Evolutionary conservation across 2,329 filamentous ascomycete species (phyloP).

Genomic region (Fusarium mexicanum): DNA sequence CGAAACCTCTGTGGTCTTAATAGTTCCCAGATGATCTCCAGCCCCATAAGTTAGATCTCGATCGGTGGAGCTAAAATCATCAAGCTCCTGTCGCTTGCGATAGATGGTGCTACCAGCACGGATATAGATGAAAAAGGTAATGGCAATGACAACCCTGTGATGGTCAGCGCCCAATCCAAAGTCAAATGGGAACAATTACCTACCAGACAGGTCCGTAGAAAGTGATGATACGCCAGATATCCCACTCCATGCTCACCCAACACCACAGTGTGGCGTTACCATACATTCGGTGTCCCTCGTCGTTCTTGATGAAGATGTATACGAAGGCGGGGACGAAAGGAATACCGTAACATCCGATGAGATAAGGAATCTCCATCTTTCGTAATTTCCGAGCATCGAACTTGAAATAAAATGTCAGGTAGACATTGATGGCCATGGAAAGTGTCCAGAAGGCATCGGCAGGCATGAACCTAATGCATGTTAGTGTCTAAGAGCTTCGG

Average conservation of each 20-base stretch:
- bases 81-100: conserved; percentile 70
- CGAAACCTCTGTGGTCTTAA: conserved; percentile 71
- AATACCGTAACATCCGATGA: conserved; percentile 75
- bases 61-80: conserved; percentile 61
- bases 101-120: conserved; percentile 74
- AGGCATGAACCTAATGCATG: conserved; percentile 74
- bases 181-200: conserved; percentile 26
- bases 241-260: conserved; percentile 75
- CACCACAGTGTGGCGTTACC: conserved; percentile 84
- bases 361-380: conserved; percentile 75
- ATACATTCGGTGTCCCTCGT: conserved; percentile 67
- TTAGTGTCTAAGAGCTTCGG: conserved; percentile 10
- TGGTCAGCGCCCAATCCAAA: conserved; percentile 10
- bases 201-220: conserved; percentile 81
- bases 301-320: conserved; percentile 71
- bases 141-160: conserved; percentile 66
- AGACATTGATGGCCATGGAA: conserved; percentile 86
- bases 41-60: conserved; percentile 52
- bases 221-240: conserved; percentile 75
- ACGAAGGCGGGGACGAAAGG: conserved; percentile 74
- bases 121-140: conserved; percentile 73
- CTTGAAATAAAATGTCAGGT: conserved; percentile 80
- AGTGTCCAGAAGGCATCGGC: conserved; percentile 81
- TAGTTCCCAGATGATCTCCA: conserved; percentile 57
- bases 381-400: conserved; percentile 73